phyloP scores from a whole-genome alignment of 2,329 filamentous ascomycete species.

The Sclerotinia spermophila region DNA sequence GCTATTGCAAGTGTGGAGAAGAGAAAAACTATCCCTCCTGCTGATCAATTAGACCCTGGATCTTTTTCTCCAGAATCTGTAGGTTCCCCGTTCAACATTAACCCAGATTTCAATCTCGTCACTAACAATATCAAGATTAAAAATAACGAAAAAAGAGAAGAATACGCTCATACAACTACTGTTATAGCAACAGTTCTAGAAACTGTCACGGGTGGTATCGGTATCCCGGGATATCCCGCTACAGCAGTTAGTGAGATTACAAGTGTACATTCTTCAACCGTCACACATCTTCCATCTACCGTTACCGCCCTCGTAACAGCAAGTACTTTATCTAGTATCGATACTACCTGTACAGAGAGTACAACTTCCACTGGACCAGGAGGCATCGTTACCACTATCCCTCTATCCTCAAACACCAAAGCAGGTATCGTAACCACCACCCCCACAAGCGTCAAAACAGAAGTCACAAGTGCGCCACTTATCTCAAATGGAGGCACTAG shows the following conservation, averaged over 20 bases:
- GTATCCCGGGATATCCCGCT: not conserved
- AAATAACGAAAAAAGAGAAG: not conserved
- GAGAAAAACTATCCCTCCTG: not conserved
- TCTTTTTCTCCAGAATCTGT: not conserved
- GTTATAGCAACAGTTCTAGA: not conserved
- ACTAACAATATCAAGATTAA: not conserved
- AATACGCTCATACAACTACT: conserved; percentile 2
- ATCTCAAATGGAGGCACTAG: not conserved
- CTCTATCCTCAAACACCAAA: not conserved
- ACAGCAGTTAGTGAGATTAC: not conserved
- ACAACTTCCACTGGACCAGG: not conserved
- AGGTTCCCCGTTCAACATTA: not conserved
- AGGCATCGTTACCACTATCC: not conserved
- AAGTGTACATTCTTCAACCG: not conserved
- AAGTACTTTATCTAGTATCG: not conserved
- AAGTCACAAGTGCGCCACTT: not conserved
- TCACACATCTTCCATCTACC: not conserved
- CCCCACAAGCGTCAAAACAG: not conserved
- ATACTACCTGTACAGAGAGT: not conserved
- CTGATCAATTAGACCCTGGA: not conserved
- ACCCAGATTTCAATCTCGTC: not conserved
- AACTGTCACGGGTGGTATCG: not conserved
- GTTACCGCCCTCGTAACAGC: not conserved
- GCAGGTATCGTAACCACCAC: not conserved
- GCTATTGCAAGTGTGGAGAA: not conserved